Evolutionary conservation across 768 basidiomycete genomes (phyloP).

Genomic region (Pleurotus giganteus): DNA sequence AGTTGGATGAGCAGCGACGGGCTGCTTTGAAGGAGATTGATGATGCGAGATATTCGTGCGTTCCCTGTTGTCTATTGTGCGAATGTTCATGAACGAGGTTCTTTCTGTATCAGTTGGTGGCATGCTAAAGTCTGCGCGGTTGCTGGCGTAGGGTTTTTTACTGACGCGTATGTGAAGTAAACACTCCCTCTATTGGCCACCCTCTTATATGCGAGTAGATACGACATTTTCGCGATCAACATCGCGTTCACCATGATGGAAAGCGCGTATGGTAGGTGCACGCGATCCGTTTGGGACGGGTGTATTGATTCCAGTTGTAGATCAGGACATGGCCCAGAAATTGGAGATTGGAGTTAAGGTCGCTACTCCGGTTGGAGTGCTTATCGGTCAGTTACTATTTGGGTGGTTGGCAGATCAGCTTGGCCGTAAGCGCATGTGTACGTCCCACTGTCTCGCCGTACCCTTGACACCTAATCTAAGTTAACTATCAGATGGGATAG

Average conservation of each 20-base stretch:
- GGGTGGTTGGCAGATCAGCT: slow-evolving; percentile 53
- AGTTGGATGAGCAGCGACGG: slow-evolving; percentile 68
- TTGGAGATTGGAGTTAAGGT: slow-evolving; percentile 53
- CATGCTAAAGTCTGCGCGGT: slow-evolving; percentile 73
- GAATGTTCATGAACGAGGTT: neutral
- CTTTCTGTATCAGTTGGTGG: slow-evolving; percentile 60
- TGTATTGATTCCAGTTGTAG: neutral
- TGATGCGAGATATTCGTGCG: slow-evolving; percentile 80
- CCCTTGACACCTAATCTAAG: neutral
- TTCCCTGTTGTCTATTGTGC: neutral
- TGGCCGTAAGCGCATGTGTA: slow-evolving; percentile 55
- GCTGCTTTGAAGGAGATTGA: slow-evolving; percentile 84
- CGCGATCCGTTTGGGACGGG: slow-evolving; percentile 2
- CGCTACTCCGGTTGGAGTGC: slow-evolving; percentile 48
- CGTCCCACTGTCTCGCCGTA: slow-evolving; percentile 11
- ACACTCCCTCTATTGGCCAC: neutral
- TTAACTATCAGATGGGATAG: slow-evolving; percentile 46
- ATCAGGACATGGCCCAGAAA: slow-evolving; percentile 32
- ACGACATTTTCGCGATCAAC: slow-evolving; percentile 66
- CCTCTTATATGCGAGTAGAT: slow-evolving; percentile 19
- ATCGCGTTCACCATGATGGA: slow-evolving; percentile 59
- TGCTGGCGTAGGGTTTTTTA: slow-evolving; percentile 66
- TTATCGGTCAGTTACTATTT: slow-evolving; percentile 51
- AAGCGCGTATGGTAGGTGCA: slow-evolving; percentile 44
- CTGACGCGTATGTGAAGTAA: slow-evolving; percentile 38